Evolutionary conservation across 768 basidiomycete genomes (phyloP), one percentile per base, ranked within the genome.

Genomic region (Leccinum obscurum): DNA sequence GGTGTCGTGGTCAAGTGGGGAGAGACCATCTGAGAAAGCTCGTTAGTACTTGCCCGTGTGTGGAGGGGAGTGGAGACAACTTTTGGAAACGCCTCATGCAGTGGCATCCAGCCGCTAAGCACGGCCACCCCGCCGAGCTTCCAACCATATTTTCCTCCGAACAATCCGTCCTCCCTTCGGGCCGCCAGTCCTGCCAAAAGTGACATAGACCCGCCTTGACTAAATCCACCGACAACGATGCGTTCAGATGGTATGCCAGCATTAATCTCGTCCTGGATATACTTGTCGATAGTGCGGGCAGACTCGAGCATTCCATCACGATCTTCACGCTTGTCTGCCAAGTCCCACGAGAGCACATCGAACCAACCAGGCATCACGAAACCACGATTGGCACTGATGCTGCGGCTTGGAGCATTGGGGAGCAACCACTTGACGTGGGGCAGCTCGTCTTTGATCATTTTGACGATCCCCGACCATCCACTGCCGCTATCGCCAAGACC

Each of bases 361-460:
- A 92, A 95, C 90, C 91, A 93, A 35, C 85, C 83, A n/a, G 88
- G 85, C 89, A 93, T 92, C 53, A 69, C 65, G 32, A 55, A 68
- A 66, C 76, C 85, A 81, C 64, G 89, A 88, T 94, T 94, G 39
- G 89, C 85, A 15, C 85, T 91, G 26, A 97, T 87, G 7, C 85
- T 77, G 61, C 83, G 84, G 34, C 55, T 57, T 28, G 64, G 62
- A 62, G 64, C 62, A 37, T 69, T 62, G 14, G 65, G 61, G 26
- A 97, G 78, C 50, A 97, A 77, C 92, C 93, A 98, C 79, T 95
- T 95, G 61, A 95, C 78, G 69, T 95, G 89, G 13, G 81, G 77
- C 34, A 94, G 77, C 10, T 71, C 78, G 37, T 80, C 70, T 63
- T 80, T 78, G 67, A 95, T 81, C 80, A 84, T 83, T 58, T 86